These are phyloP conservation scores for Blastobotrys elegans DNA, from an alignment of 1,139 yeast species.

Conservation along the genomic window DNA sequence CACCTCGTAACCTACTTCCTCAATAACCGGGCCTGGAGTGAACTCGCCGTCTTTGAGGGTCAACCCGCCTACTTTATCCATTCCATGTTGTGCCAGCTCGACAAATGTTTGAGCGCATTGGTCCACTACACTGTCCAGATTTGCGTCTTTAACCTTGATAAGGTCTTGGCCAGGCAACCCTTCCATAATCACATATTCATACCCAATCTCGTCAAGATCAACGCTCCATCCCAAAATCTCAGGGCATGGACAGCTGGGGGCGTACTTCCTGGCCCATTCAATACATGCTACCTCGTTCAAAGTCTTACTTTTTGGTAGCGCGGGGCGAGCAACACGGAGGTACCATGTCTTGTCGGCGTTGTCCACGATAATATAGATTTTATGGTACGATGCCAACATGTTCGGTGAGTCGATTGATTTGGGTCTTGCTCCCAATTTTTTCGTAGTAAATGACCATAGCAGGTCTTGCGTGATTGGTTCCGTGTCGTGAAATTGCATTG, in stretches of 20 bases:
- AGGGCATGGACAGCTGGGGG: constrained; percentile 8
- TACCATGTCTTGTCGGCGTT: not conserved
- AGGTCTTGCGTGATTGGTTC: not conserved
- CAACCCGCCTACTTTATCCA: constrained; percentile 12
- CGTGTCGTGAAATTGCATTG: constrained; percentile 1
- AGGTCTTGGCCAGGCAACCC: constrained; percentile 7
- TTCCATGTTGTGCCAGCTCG: constrained; percentile 5
- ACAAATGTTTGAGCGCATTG: constrained; percentile 9
- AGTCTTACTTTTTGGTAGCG: constrained; percentile 8
- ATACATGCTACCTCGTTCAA: constrained; percentile 12
- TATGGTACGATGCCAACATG: constrained; percentile 9
- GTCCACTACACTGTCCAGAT: constrained; percentile 1
- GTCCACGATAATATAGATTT: constrained; percentile 5
- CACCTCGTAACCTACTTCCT: constrained; percentile 10
- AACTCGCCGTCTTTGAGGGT: constrained; percentile 2
- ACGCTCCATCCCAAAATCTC: constrained; percentile 7
- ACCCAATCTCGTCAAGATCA: constrained; percentile 6
- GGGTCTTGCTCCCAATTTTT: constrained; percentile 5
- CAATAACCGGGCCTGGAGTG: constrained; percentile 9
- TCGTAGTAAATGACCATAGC: constrained; percentile 5
- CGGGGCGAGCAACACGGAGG: constrained; percentile 12
- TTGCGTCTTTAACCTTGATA: not conserved
- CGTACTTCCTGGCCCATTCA: constrained; percentile 6
- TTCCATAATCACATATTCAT: constrained; percentile 7
- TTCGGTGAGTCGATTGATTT: constrained; percentile 5